Evolutionary conservation across 805 yeast genomes (phyloP).

Genomic region (Saturnispora saitoi): DNA sequence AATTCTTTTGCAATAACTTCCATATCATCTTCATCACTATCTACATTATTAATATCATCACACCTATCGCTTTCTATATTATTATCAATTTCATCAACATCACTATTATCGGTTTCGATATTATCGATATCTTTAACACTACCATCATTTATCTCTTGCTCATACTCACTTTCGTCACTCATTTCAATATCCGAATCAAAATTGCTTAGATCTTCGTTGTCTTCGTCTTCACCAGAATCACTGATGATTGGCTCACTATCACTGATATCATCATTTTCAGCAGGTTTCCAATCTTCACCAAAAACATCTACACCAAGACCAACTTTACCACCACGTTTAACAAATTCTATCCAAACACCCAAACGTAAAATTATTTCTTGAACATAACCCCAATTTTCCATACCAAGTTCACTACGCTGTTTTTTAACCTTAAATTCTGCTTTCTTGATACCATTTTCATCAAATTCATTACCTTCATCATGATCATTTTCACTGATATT

Average conservation of each 20-base stretch:
- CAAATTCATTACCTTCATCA: neutral
- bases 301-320: constrained; percentile 6
- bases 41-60: neutral
- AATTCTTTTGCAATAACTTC: constrained; percentile 1
- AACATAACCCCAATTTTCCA: constrained; percentile 7
- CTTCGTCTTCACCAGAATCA: neutral
- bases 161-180: constrained; percentile 6
- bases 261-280: neutral
- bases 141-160: neutral
- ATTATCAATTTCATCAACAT: constrained; percentile 3
- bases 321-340: constrained; percentile 2
- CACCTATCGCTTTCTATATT: neutral
- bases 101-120: neutral
- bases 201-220: neutral
- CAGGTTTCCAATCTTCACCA: neutral
- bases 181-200: constrained; percentile 3
- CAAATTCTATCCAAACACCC: constrained; percentile 5
- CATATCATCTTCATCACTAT: constrained; percentile 3
- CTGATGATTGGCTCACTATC: neutral
- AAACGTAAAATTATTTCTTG: constrained; percentile 2
- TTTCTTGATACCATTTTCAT: neutral
- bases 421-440: neutral
- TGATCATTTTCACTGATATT: neutral
- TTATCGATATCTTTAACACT: too few relatives aligned
- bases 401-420: constrained; percentile 2